Evolutionary conservation across 2,329 filamentous ascomycete genomes (phyloP), one percentile per base, ranked within the genome.

Genomic region (Colletotrichum tabaci): DNA sequence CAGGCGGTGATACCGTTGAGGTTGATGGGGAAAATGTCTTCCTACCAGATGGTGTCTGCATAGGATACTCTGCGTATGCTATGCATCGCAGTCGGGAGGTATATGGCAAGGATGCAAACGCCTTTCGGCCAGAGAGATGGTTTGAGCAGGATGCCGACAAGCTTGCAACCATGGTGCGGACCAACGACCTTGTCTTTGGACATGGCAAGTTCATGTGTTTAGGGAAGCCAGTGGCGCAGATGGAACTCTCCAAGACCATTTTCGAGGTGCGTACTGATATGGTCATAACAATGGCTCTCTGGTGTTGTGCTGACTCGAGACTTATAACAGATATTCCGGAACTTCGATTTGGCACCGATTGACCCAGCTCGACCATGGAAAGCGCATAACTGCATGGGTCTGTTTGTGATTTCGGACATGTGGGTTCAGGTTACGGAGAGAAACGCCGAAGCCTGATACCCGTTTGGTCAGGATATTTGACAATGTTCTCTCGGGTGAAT

Each of bases 61-160:
- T 91, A 2, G 89, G 89, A 9, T 89, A 87, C 78, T 90, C 87
- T 72, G 84, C 89, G 0, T 91, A 87, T 86, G 88, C 90, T 0
- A 80, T 92, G n/a, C 89, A 92, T 74, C 85, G 87, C 0, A 82
- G 87, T 10, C 82, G 83, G 3, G 84, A 87, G 50, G 78, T 91
- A 10, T 92, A 91, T 67, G 90, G 89, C 0, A 76, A 82, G 0
- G 87, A 92, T 72, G 84, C 87, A 0, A 86, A 90, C 55, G 76
- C 76, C 0, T 93, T 87, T 75, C 79, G 87, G 4, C 90, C 90
- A 0, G 89, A 91, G 76, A 79, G 90, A n/a, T 91, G 89, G 82
- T 74, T 83, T 13, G 76, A 77, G 42, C 66, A 76, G 88, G 78
- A 81, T 84, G 72, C 82, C 83, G 66, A 50, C 0, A 71, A 66